Base-by-base conservation (phyloP, 208 protist genomes). In the Acanthamoeba lenticulata region DNA sequence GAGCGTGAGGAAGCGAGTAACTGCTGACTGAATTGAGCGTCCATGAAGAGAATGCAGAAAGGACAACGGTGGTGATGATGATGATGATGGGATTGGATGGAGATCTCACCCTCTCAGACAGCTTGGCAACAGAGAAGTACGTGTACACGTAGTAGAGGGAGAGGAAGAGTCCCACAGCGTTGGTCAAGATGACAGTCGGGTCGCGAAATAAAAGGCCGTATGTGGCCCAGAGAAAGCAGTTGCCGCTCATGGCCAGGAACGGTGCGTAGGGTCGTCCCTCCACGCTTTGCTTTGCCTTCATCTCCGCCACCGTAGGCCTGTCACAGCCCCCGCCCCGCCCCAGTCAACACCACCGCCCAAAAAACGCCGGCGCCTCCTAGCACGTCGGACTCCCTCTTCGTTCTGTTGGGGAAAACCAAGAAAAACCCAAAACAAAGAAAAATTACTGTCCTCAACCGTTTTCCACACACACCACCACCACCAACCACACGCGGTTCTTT, bases 141-240 rank as follows among this genome's bases (percentile, higher is more conserved):
- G 45, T 57, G 24, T n/a, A 57, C 27, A 86, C 44, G 19, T 86
- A 86, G 77, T 86, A 86, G 45, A 86, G 77, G 40, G 77, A 47
- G 34, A 86, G n/a, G 45, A 7, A 6, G 7, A 57, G 44, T 21
- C 77, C 77, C 17, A 86, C 45, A 17, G 29, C 15, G 77, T 86
- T 86, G 77, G 77, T 86, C 44, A 86, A 36, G 19, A 86, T 32
- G 44, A 86, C 36, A 40, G 77, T 86, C 19, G 38, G 29, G 77
- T 86, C 45, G 19, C 77, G 45, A 38, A 86, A 57, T 24, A 86
- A 40, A 29, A 45, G 34, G 42, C 77, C 77, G 77, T 86, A 86
- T 32, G 38, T 32, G 19, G 44, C 77, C 77, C 77, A 86, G 27
- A 86, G 40, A 55, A 86, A 57, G 77, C 77, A 86, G 45, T 86